These are phyloP conservation scores for Gorgonomyces haynaldii DNA, from an alignment of 192 early-diverging fungal species.

Conservation along the genomic window DNA sequence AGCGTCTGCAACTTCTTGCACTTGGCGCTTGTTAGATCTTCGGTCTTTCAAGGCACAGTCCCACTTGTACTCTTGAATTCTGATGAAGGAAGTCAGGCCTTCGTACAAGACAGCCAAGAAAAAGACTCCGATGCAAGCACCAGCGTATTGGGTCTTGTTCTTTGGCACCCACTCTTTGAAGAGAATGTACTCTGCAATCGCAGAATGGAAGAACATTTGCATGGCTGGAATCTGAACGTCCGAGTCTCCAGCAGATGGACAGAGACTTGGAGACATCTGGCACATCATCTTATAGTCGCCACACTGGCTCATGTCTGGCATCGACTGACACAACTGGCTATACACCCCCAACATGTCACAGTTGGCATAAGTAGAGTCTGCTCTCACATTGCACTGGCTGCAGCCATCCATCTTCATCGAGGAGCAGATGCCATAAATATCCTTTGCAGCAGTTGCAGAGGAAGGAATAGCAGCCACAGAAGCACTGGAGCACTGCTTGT, in stretches of 20 bases:
- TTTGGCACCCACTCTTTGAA: constrained; percentile 52
- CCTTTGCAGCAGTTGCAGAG: constrained; percentile 25
- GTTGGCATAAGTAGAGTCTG: constrained; percentile 16
- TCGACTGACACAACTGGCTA: constrained; percentile 41
- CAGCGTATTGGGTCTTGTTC: constrained; percentile 33
- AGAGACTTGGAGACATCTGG: constrained; percentile 12
- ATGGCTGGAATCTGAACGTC: constrained; percentile 31
- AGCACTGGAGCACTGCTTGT: constrained; percentile 15
- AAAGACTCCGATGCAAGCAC: constrained; percentile 41
- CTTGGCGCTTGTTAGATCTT: neutral
- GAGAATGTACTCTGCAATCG: constrained; percentile 46
- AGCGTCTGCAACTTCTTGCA: neutral
- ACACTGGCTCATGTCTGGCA: constrained; percentile 55
- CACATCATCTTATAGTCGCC: constrained; percentile 37
- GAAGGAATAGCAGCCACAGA: constrained; percentile 29
- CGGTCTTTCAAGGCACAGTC: neutral
- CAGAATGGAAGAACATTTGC: constrained; percentile 57
- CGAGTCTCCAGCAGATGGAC: constrained; percentile 7
- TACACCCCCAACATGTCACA: constrained; percentile 51
- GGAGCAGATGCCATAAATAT: constrained; percentile 33
- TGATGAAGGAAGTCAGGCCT: constrained; percentile 22
- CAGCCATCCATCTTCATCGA: constrained; percentile 35
- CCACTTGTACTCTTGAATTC: constrained; percentile 17
- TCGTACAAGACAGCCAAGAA: constrained; percentile 39
- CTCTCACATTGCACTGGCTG: constrained; percentile 11